Evolutionary conservation across 352 stramenopile species (phyloP), one percentile per base, ranked within the genome.

Genomic region (Pythium brassicae): DNA sequence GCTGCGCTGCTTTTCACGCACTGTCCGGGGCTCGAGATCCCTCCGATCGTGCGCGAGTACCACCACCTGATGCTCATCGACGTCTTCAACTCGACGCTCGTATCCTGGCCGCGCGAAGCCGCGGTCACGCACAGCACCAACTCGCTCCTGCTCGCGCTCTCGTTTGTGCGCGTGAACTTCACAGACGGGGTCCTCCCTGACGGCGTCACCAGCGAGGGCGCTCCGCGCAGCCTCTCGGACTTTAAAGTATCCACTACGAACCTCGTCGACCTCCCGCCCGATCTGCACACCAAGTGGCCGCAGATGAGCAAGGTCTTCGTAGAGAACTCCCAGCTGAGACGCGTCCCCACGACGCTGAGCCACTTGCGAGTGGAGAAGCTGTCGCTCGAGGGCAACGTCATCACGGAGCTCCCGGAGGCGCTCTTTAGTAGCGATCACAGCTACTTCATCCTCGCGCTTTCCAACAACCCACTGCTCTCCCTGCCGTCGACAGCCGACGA

Each of bases 21-120:
- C 57, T 87, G 77, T 40, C 56, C 68, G 0, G 53, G 32, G 0
- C 65, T 87, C 12, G 40, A 43, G 17, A 69, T 87, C 51, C 68
- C 77, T 0, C 7, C 55, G 22, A 49, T 54, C 0, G 53, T 87
- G 22, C 59, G 42, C 3, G 37, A 57, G 11, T 81, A 83, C 39
- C 46, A 40, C 15, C 73, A 83, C 14, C 39, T 87, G 3, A 50
- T 85, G 15, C 64, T 73, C 8, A 37, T 87, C 53, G 74, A 87
- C 22, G 61, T 85, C 2, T 87, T 66, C 61, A 87, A 87, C 48
- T 73, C 72, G 12, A 79, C 77, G 2, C 54, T 86, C 0, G 25
- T 55, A 0, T 57, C 70, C 22, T 87, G 77, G 74, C 54, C 51
- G 0, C 22, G 15, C 0, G 61, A 80, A 0, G 69, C 73, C 4